Conservation (phyloP, 805 yeast species). For the Candida qinlingensis region DNA sequence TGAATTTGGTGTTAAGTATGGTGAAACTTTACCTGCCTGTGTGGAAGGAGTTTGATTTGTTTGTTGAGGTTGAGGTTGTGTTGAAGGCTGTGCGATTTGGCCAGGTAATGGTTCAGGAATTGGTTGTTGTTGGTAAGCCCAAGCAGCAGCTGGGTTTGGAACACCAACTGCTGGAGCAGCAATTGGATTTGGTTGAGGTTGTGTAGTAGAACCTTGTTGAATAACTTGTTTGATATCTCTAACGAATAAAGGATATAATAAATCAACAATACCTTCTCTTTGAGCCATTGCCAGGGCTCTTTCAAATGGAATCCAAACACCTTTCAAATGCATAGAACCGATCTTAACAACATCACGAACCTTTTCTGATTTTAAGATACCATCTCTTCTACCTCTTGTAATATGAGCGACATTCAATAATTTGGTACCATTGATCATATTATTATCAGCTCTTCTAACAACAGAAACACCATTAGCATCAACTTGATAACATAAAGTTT, state of each 20-base stretch:
- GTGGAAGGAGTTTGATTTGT: slow-evolving; percentile 1
- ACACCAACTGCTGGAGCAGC: not conserved
- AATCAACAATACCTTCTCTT: slow-evolving; percentile 66
- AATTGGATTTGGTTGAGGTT: slow-evolving; percentile 21
- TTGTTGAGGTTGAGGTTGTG: slow-evolving; percentile 9
- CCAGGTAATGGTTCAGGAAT: slow-evolving; percentile 11
- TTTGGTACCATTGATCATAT: slow-evolving; percentile 84
- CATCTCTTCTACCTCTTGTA: slow-evolving; percentile 86
- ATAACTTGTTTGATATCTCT: slow-evolving; percentile 57
- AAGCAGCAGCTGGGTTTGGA: not conserved
- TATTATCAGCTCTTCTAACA: slow-evolving; percentile 78
- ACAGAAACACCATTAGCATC: slow-evolving; percentile 79
- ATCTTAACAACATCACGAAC: slow-evolving; percentile 76
- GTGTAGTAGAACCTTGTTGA: slow-evolving; percentile 31
- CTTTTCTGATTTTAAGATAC: slow-evolving; percentile 72
- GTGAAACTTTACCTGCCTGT: slow-evolving; percentile 14
- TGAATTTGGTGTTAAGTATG: slow-evolving; percentile 22
- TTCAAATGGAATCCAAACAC: slow-evolving; percentile 88
- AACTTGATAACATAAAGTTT: slow-evolving; percentile 78
- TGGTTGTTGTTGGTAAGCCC: slow-evolving; percentile 8
- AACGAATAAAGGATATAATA: slow-evolving; percentile 64
- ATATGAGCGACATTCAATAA: slow-evolving; percentile 77
- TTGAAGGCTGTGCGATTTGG: slow-evolving; percentile 7
- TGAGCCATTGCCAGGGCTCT: slow-evolving; percentile 79
- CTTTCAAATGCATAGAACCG: slow-evolving; percentile 84